phyloP scores from a whole-genome alignment of 495 filamentous ascomycete genomes.

The Aspergillus affinis region DNA sequence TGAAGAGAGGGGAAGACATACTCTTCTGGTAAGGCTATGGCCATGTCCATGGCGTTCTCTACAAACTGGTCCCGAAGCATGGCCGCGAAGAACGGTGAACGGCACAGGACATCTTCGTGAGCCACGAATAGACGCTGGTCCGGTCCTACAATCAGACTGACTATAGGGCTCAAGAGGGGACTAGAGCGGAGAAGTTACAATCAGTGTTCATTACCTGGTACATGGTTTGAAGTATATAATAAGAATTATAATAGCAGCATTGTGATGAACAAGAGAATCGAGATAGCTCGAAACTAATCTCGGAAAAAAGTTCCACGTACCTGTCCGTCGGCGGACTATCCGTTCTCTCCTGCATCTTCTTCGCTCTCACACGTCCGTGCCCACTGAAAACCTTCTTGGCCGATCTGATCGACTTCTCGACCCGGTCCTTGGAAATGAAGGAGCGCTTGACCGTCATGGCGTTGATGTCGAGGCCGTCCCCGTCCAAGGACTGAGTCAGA shows the following conservation, averaged over 20 bases:
- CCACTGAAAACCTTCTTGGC: slow-evolving; percentile 72
- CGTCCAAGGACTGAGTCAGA: slow-evolving; percentile 22
- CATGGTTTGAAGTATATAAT: slow-evolving; percentile 1
- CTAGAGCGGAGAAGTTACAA: slow-evolving; percentile 34
- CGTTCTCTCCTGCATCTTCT: slow-evolving; percentile 68
- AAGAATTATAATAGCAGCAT: slow-evolving; percentile 6
- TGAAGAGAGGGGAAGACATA: slow-evolving; percentile 15
- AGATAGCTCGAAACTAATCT: neutral
- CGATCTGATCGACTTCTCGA: slow-evolving; percentile 74
- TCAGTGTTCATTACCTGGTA: slow-evolving; percentile 19
- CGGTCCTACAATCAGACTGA: slow-evolving; percentile 76
- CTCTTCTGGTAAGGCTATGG: slow-evolving; percentile 63
- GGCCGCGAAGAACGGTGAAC: slow-evolving; percentile 58
- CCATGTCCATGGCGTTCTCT: slow-evolving; percentile 52
- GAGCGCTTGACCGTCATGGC: slow-evolving; percentile 50
- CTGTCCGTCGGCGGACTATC: slow-evolving; percentile 53
- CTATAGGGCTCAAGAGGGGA: slow-evolving; percentile 71
- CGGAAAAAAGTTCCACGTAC: slow-evolving; percentile 30
- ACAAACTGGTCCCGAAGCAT: slow-evolving; percentile 58
- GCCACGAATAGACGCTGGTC: slow-evolving; percentile 79
- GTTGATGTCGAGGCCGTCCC: slow-evolving; percentile 10
- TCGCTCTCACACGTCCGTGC: slow-evolving; percentile 52
- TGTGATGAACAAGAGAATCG: neutral
- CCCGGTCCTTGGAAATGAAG: slow-evolving; percentile 71
- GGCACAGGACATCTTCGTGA: slow-evolving; percentile 63